phyloP scores from a whole-genome alignment of 306 rosid species.

The Potentilla sterilis region DNA sequence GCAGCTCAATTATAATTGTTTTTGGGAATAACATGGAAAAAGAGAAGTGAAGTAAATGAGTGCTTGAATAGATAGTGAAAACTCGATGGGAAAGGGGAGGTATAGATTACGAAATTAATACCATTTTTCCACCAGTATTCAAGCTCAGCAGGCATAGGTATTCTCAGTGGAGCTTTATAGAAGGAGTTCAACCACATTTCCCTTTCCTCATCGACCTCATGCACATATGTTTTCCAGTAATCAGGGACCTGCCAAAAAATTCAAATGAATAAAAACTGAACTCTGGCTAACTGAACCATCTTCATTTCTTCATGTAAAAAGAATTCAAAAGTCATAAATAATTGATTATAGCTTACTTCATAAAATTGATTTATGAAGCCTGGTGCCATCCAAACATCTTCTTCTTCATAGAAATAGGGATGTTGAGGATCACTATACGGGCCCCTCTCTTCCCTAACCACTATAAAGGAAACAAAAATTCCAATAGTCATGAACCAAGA shows the following conservation, averaged over 20 bases:
- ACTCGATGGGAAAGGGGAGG: not conserved
- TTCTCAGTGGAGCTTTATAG: conserved; percentile 84
- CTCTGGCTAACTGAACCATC: not conserved
- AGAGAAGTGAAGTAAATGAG: not conserved
- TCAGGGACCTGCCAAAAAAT: conserved; percentile 77
- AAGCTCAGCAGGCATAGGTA: conserved; percentile 97
- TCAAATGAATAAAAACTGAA: not conserved
- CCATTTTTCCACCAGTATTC: conserved; percentile 88
- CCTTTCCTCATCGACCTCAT: conserved; percentile 89
- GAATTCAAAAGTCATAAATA: conserved; percentile 5
- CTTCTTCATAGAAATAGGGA: conserved; percentile 91
- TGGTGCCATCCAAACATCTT: conserved; percentile 96
- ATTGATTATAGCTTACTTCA: conserved; percentile 58
- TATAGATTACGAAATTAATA: conserved; percentile 18
- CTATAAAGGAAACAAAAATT: conserved; percentile 29
- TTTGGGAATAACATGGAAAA: not conserved
- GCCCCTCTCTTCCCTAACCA: conserved; percentile 93
- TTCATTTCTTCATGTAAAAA: conserved; percentile 22
- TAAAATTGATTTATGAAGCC: conserved; percentile 93
- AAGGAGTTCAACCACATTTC: conserved; percentile 98
- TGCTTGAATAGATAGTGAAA: not conserved
- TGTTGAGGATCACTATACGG: conserved; percentile 91
- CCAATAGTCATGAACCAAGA: conserved; percentile 16
- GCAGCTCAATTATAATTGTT: not conserved
- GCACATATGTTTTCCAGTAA: conserved; percentile 77